Percentiles rank a stretch among this genome's conserved stretches.
phyloP scores from a whole-genome alignment of 2,329 filamentous ascomycete genomes.

The Cercospora berteroae region DNA sequence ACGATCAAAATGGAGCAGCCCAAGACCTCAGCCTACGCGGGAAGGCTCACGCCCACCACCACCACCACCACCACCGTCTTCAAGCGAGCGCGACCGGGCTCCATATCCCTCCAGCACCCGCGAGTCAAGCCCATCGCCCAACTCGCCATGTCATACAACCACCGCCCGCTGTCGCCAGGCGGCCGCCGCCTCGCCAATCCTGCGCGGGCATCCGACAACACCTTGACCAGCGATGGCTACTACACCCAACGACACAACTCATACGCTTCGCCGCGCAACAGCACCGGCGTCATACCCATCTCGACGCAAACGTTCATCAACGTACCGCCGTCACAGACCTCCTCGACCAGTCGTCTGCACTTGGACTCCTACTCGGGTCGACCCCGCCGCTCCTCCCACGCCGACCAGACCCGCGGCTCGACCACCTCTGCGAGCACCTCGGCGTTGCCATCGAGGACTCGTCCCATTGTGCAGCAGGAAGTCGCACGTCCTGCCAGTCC shows the following conservation, averaged over 20 bases:
- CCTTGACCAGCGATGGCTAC: constrained; percentile 33
- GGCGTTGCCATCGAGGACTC: constrained; percentile 34
- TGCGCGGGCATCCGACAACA: constrained; percentile 33
- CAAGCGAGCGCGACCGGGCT: constrained; percentile 19
- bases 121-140: constrained; percentile 28
- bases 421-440: constrained; percentile 27
- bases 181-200: constrained; percentile 37
- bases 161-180: constrained; percentile 38
- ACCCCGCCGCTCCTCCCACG: constrained; percentile 47
- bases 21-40: constrained; percentile 13
- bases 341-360: constrained; percentile 30
- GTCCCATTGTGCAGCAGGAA: constrained; percentile 38
- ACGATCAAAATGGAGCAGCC: constrained; percentile 19
- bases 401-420: constrained; percentile 38
- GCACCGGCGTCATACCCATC: constrained; percentile 40
- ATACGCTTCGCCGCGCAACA: constrained; percentile 37
- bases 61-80: constrained; percentile 1
- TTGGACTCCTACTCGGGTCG: constrained; percentile 48
- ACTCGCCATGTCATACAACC: constrained; percentile 36
- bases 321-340: constrained; percentile 24
- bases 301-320: constrained; percentile 39
- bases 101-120: constrained; percentile 22
- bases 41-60: not conserved
- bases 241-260: constrained; percentile 29
- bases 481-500: constrained; percentile 44